Conservation (phyloP, 2,329 filamentous ascomycete genomes). For the Cylindrodendrum hubeiense region DNA sequence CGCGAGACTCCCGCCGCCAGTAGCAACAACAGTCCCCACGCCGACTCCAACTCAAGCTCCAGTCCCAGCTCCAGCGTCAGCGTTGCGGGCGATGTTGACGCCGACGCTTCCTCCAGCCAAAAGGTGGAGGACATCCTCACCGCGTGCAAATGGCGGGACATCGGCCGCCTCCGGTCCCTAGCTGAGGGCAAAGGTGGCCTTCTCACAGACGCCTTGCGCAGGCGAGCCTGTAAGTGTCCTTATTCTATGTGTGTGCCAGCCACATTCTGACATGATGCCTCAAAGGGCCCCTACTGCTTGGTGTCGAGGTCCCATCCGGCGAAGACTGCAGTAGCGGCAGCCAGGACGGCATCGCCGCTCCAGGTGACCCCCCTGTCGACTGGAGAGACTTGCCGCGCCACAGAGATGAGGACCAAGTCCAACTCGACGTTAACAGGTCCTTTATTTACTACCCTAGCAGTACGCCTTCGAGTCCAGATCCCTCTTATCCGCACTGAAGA, state of each 20-base stretch:
- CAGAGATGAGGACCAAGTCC: conserved; percentile 89
- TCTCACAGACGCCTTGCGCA: conserved; percentile 75
- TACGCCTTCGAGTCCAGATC: conserved; percentile 52
- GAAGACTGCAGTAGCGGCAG: conserved; percentile 14
- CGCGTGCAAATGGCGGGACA: conserved; percentile 71
- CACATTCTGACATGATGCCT: conserved; percentile 30
- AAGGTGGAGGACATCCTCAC: conserved; percentile 58
- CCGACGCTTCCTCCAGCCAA: conserved; percentile 28
- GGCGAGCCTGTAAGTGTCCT: conserved; percentile 78
- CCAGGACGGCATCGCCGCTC: conserved; percentile 26
- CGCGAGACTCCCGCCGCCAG: conserved; percentile 22
- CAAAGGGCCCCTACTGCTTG: conserved; percentile 74
- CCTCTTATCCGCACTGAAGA: background rate
- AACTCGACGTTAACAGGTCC: conserved; percentile 92
- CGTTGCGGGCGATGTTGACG: conserved; percentile 24
- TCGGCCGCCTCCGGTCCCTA: conserved; percentile 66
- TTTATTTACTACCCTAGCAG: conserved; percentile 95
- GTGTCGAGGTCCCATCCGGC: conserved; percentile 42
- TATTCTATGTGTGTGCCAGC: conserved; percentile 3
- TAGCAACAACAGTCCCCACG: conserved; percentile 26
- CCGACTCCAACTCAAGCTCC: conserved; percentile 25
- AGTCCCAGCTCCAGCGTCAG: conserved; percentile 19
- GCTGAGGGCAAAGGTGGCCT: conserved; percentile 77
- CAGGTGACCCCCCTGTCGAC: conserved; percentile 37
- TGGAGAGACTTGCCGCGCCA: conserved; percentile 81